Evolutionary conservation across 306 rosid genomes (phyloP), one percentile per base, ranked within the genome.

Genomic region (Vigna radiata): DNA sequence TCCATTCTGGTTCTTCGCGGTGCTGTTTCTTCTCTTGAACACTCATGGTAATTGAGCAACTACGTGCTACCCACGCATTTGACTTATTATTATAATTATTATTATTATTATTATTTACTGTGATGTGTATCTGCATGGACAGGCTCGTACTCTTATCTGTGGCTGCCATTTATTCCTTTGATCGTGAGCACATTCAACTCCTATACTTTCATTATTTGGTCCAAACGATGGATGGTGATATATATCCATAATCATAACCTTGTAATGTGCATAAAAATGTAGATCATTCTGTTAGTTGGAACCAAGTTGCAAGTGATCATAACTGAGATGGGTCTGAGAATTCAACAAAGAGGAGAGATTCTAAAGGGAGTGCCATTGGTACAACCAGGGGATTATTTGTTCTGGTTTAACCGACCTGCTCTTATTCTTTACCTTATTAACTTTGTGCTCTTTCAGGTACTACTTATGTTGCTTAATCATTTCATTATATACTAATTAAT

Each of bases 271-370:
- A 21, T 19, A 29, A 55, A 29, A 50, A 31, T 82, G 81, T 75
- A 94, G 98, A 84, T 94, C 5, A 79, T 90, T 1, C 81, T 92
- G 13, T 15, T 92, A 70, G 97, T 95, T 33, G 98, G 98, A 33
- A 92, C 93, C 11, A 92, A 95, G 80, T 79, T 95, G 62, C 97
- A 95, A 41, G 93, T 90, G 71, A 92, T 95, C n/a, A 89, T 95
- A 79, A 92, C 97, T 17, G 84, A 90, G 59, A 92, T 95, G 99
- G 99, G 91, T 1, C 82, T 89, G 5, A 77, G 88, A 58, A 89
- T 92, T 18, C 81, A 84, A 60, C 87, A 88, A 73, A 84, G 97
- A 77, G 97, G 97, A 83, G 95, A 83, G 61, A 93, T 95, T 2
- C 88, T 95, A 19, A 89, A 85, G 84, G 99, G 99, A 0, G 84